These are phyloP conservation scores for Candida wancherniae DNA, from an alignment of 805 yeast genomes.

Conservation along the genomic window DNA sequence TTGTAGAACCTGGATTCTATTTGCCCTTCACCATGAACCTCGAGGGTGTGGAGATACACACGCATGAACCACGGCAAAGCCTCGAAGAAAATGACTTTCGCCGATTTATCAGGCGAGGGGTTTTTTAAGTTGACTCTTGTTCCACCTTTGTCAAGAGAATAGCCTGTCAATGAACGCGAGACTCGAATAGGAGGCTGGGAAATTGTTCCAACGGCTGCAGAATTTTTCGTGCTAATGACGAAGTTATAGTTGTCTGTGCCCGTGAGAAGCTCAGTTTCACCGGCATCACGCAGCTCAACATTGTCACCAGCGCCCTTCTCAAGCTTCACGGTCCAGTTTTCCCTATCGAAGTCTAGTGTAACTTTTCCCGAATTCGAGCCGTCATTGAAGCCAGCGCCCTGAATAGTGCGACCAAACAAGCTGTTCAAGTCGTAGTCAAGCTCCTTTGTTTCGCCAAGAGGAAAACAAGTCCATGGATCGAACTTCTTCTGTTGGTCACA, in stretches of 20 bases:
- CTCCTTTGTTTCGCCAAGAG: conserved; percentile 50
- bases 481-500: conserved; percentile 62
- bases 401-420: conserved; percentile 64
- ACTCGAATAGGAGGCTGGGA: conserved; percentile 61
- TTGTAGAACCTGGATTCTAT: conserved; percentile 55
- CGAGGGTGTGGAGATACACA: conserved; percentile 68
- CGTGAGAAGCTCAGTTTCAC: conserved; percentile 10
- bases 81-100: conserved; percentile 64
- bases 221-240: conserved; percentile 40
- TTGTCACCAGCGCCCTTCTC: conserved; percentile 11
- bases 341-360: conserved; percentile 34
- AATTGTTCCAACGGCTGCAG: conserved; percentile 36
- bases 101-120: conserved; percentile 43
- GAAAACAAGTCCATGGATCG: conserved; percentile 73
- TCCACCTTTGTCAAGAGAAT: conserved; percentile 89
- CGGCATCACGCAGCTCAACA: conserved; percentile 4
- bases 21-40: conserved; percentile 23
- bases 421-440: conserved; percentile 52
- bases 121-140: conserved; percentile 75
- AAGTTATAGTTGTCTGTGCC: conserved; percentile 30
- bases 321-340: conserved; percentile 45
- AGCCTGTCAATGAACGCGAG: conserved; percentile 85
- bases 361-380: conserved; percentile 18
- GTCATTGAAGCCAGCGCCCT: conserved; percentile 61
- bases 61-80: conserved; percentile 92